phyloP scores from a whole-genome alignment of 495 filamentous ascomycete species.

The Hypomontagnella monticulosa region DNA sequence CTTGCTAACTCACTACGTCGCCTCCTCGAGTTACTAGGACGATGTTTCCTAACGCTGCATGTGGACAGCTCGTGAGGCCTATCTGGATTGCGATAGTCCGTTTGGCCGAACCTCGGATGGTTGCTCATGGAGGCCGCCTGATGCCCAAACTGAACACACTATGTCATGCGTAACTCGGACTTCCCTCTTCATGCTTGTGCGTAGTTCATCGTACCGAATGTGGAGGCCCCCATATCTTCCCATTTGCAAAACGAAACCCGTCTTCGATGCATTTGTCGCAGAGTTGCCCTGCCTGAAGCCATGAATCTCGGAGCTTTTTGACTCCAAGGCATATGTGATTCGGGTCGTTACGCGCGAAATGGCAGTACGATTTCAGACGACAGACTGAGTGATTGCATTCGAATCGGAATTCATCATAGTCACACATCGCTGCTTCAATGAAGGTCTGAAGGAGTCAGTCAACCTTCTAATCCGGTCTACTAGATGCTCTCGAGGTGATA shows the following conservation, averaged over 20 bases:
- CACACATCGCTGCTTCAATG: conserved; percentile 62
- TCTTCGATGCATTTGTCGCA: conserved; percentile 56
- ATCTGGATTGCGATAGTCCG: background rate
- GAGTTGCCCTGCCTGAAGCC: conserved; percentile 54
- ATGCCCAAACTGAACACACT: conserved; percentile 7
- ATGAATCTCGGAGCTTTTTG: conserved; percentile 66
- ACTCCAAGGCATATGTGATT: conserved; percentile 70
- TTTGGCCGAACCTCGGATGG: background rate
- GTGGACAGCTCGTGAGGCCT: background rate
- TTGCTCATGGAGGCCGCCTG: background rate
- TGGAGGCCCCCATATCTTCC: conserved; percentile 32
- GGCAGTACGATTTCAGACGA: conserved; percentile 71
- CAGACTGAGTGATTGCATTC: conserved; percentile 64
- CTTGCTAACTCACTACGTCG: conserved; percentile 11
- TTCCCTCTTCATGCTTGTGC: background rate
- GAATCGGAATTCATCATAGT: conserved; percentile 71
- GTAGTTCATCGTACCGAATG: conserved; percentile 14
- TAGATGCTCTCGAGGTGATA: background rate
- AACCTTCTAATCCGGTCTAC: background rate
- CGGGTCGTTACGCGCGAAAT: conserved; percentile 73
- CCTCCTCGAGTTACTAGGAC: conserved; percentile 3
- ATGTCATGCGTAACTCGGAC: conserved; percentile 7
- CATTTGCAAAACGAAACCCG: conserved; percentile 33
- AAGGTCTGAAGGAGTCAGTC: conserved; percentile 2
- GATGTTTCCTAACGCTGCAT: background rate